phyloP scores from a whole-genome alignment of 345 rosid genomes.

The Moricandia arvensis region DNA sequence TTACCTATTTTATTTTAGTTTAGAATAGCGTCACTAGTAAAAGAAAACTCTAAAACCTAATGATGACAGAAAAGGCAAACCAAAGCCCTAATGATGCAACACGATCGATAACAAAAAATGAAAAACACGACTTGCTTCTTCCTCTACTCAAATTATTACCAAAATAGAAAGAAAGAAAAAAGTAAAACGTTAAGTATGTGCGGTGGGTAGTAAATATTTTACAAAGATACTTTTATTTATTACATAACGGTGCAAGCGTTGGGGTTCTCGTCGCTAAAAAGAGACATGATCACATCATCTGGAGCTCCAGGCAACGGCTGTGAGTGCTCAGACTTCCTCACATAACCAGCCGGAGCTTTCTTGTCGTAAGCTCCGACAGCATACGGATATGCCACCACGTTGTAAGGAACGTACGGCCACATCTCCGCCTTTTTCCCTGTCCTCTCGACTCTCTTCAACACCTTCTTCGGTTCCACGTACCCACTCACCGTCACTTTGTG shows the following conservation, averaged over 20 bases:
- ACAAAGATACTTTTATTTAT: neutral
- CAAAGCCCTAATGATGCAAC: neutral
- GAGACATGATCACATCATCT: conserved; percentile 34
- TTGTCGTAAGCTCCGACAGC: conserved; percentile 50
- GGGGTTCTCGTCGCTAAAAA: conserved; percentile 53
- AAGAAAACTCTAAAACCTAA: neutral
- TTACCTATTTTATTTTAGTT: neutral
- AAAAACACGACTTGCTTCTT: neutral
- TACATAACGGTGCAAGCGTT: conserved; percentile 55
- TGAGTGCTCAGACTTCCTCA: conserved; percentile 43
- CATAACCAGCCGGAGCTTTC: conserved; percentile 52
- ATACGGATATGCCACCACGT: conserved; percentile 51
- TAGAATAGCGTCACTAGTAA: neutral
- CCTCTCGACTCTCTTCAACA: conserved; percentile 38
- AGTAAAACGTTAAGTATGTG: neutral
- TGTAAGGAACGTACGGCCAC: conserved; percentile 54
- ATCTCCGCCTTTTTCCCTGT: conserved; percentile 55
- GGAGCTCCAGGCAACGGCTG: conserved; percentile 38
- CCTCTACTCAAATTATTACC: neutral
- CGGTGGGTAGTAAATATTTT: neutral
- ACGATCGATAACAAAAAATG: neutral
- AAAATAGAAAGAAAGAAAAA: neutral
- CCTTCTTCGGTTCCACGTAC: conserved; percentile 54
- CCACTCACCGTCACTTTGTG: conserved; percentile 51
- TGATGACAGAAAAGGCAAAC: neutral